Base-by-base conservation (phyloP, 179 eudicot species). In the Corrigiola litoralis region DNA sequence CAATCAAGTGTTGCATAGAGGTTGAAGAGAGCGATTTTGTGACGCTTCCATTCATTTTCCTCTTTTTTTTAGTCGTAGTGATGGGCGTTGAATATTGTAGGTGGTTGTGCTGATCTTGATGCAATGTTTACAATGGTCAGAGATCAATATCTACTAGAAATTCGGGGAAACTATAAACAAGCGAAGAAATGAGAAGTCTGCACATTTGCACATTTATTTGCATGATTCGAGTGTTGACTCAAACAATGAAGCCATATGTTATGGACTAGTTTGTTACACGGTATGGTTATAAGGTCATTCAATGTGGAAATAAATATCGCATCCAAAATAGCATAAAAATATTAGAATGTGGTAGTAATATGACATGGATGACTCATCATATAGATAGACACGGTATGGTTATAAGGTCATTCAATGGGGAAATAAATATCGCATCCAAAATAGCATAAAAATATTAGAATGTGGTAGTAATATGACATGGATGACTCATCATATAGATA, bases 231-330 rank as follows among this genome's bases (percentile, higher is more conserved):
- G 66, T 57, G 65, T 57, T 65, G 65, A 72, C 65, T 72, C 23
- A 40, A 8, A 27, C 59, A 62, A 41, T 13, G 44, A 27, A 63
- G 74, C 65, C 70, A 72, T 53, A 53, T 72, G 69, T 72, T 57
- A 72, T 56, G 75, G 75, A 31, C 14, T 20, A 21, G 24, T 59
- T 29, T 49, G 76, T 58, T 72, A 65, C 76, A 65, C 66, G 66
- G 66, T 45, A 32, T 48, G 23, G n/a, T n/a, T n/a, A n/a, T n/a
- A n/a, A n/a, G n/a, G 29, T 27, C 37, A 59, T 14, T 66, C 5
- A 65, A 38, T 65, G 75, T 58, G 41, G 41, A 49, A 27, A 33
- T 20, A 24, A 12, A 68, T 34, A 49, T 17, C 32, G 16, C 18
- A 38, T 33, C 16, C 16, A 4, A 57, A 6, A 21, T 36, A 18